A percentile compares a stretch with the other conserved stretches of the same genome.
phyloP scores from a whole-genome alignment of 176 grass and related monocot genomes.

The Ampelocalamus luodianensis region DNA sequence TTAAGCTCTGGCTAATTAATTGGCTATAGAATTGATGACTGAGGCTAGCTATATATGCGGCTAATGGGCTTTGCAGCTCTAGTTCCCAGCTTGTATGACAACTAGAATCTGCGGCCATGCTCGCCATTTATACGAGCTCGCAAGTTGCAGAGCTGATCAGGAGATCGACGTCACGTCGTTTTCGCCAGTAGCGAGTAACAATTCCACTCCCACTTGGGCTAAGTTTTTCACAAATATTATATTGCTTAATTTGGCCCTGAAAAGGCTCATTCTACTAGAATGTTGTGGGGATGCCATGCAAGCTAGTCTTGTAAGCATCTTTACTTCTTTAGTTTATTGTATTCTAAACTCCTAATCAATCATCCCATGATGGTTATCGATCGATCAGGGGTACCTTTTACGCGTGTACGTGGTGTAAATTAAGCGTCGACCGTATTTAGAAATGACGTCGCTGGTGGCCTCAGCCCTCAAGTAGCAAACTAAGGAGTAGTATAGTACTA shows the following conservation, averaged over 20 bases:
- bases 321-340: slow-evolving; percentile 34
- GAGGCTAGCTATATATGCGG: slow-evolving; percentile 14
- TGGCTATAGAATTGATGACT: background rate
- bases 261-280: slow-evolving; percentile 40
- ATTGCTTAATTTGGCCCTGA: background rate
- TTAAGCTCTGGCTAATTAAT: background rate
- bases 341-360: slow-evolving; percentile 32
- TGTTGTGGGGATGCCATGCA: slow-evolving; percentile 45
- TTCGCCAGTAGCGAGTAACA: slow-evolving; percentile 36
- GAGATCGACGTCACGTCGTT: slow-evolving; percentile 51
- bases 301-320: slow-evolving; percentile 32
- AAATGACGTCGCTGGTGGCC: slow-evolving; percentile 23
- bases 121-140: slow-evolving; percentile 59
- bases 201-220: slow-evolving; percentile 63
- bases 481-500: background rate
- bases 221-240: slow-evolving; percentile 29
- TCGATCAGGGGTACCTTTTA: background rate
- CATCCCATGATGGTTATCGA: slow-evolving; percentile 28
- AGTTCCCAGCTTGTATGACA: slow-evolving; percentile 61
- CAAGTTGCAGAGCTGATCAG: slow-evolving; percentile 10
- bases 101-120: slow-evolving; percentile 59
- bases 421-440: slow-evolving; percentile 38
- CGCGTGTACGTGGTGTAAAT: slow-evolving; percentile 33
- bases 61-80: slow-evolving; percentile 6
- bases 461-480: background rate